Evolutionary conservation across 441 rosid genomes (phyloP).

Genomic region (Pelargonium citronellum): DNA sequence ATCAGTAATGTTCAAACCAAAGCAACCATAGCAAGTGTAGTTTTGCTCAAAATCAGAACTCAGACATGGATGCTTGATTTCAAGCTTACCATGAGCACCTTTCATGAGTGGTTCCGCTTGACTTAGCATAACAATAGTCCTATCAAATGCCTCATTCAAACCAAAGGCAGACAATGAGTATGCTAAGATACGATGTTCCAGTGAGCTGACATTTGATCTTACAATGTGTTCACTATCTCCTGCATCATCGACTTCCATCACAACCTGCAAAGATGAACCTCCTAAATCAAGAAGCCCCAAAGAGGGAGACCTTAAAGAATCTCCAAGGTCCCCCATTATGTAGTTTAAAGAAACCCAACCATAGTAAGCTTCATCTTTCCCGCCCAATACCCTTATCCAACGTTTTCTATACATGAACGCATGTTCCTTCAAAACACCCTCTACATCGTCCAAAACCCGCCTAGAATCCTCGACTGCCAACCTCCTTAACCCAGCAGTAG

Average conservation of each 20-base stretch:
- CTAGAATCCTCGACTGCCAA: slow-evolving; percentile 31
- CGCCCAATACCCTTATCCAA: slow-evolving; percentile 49
- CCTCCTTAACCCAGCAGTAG: slow-evolving; percentile 56
- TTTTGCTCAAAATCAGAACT: slow-evolving; percentile 34
- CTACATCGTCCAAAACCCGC: slow-evolving; percentile 40
- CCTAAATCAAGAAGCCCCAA: slow-evolving; percentile 60
- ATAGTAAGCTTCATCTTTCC: slow-evolving; percentile 59
- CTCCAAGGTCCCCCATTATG: slow-evolving; percentile 39
- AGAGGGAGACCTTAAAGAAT: slow-evolving; percentile 31
- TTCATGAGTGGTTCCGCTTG: slow-evolving; percentile 19
- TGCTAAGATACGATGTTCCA: slow-evolving; percentile 36
- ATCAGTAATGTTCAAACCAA: slow-evolving; percentile 9
- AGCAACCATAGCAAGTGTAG: slow-evolving; percentile 38
- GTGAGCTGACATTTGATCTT: slow-evolving; percentile 32
- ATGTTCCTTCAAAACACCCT: slow-evolving; percentile 35
- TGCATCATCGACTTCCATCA: slow-evolving; percentile 30
- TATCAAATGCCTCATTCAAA: slow-evolving; percentile 52
- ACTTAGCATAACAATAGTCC: slow-evolving; percentile 40
- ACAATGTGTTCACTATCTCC: slow-evolving; percentile 27
- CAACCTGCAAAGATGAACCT: slow-evolving; percentile 60
- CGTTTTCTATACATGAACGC: slow-evolving; percentile 32
- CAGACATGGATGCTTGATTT: slow-evolving; percentile 50
- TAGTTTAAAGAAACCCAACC: slow-evolving; percentile 61
- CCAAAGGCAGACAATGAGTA: slow-evolving; percentile 47
- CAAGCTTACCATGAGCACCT: slow-evolving; percentile 19